A percentile compares a stretch with the other conserved stretches of the same genome.
Evolutionary conservation across 2,329 filamentous ascomycete species (phyloP).

Genomic region (Paraphoma chrysanthemicola): DNA sequence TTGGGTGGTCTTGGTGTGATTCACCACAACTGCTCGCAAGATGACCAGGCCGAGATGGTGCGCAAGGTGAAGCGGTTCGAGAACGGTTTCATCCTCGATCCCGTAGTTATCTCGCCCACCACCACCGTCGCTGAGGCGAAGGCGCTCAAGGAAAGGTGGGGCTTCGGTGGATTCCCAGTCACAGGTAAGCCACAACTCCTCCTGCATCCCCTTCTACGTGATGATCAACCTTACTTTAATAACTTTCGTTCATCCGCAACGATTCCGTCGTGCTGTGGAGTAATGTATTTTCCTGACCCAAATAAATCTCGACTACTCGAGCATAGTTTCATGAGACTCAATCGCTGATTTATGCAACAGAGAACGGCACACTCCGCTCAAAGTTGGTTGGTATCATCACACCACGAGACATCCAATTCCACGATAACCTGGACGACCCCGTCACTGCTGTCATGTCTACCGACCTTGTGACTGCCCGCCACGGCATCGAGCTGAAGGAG

Average conservation of each 20-base stretch:
- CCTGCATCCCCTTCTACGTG: conserved; percentile 58
- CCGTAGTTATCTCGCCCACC: conserved; percentile 84
- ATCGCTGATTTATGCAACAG: conserved; percentile 56
- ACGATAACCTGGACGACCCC: conserved; percentile 73
- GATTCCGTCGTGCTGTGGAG: conserved; percentile 89
- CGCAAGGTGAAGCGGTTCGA: conserved; percentile 99
- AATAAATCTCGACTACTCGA: conserved; percentile 2
- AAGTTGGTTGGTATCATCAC: conserved; percentile 98
- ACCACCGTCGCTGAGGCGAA: conserved; percentile 92
- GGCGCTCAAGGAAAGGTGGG: conserved; percentile 95
- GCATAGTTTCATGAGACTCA: no score
- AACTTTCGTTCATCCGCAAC: conserved; percentile 99
- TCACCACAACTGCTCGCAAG: conserved; percentile 99
- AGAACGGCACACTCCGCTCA: conserved; percentile 89
- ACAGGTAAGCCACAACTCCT: conserved; percentile 74
- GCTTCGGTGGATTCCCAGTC: conserved; percentile 97
- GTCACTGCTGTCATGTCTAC: conserved; percentile 95
- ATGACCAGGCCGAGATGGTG: conserved; percentile 98
- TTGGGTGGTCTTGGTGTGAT: conserved; percentile 92
- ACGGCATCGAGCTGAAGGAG: conserved; percentile 82
- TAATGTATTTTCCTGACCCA: conserved; percentile 59
- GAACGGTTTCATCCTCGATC: conserved; percentile 98
- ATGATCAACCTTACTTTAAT: conserved; percentile 75
- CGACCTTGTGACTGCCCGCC: conserved; percentile 85
- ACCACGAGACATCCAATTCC: conserved; percentile 97